Evolutionary conservation across 768 basidiomycete species (phyloP).

Genomic region (Saitozyma sp.): DNA sequence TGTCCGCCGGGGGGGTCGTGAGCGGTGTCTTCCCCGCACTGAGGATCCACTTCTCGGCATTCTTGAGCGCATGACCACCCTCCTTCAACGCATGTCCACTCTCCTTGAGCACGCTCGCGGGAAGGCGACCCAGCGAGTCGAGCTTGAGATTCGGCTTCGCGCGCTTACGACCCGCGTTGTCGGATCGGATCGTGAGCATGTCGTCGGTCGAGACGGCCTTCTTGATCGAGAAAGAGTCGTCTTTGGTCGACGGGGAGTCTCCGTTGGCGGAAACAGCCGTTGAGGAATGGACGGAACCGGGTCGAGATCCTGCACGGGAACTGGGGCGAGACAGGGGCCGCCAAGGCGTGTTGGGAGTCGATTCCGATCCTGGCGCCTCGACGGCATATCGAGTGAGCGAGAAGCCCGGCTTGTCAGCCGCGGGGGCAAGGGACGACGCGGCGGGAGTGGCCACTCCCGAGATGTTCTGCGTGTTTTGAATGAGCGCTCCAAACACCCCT

Average conservation of each 20-base stretch:
- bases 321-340: slow-evolving; percentile 26
- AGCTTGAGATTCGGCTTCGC: slow-evolving; percentile 15
- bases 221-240: slow-evolving; percentile 12
- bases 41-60: slow-evolving; percentile 46
- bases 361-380: slow-evolving; percentile 11
- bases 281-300: slow-evolving; percentile 38
- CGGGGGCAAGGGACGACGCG: slow-evolving; percentile 59
- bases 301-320: slow-evolving; percentile 27
- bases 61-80: slow-evolving; percentile 31
- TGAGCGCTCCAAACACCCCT: slow-evolving; percentile 70
- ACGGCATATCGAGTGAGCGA: slow-evolving; percentile 62
- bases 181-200: slow-evolving; percentile 16
- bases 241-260: slow-evolving; percentile 20
- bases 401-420: slow-evolving; percentile 66
- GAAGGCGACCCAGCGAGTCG: slow-evolving; percentile 22
- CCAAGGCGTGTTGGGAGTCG: slow-evolving; percentile 18
- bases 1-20: slow-evolving; percentile 43
- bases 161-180: slow-evolving; percentile 10
- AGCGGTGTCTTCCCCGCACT: slow-evolving; percentile 38
- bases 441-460: slow-evolving; percentile 58
- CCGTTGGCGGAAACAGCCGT: slow-evolving; percentile 32
- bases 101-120: slow-evolving; percentile 24
- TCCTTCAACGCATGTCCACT: slow-evolving; percentile 31
- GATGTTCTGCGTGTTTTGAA: slow-evolving; percentile 68
- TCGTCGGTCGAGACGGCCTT: slow-evolving; percentile 33